phyloP scores from a whole-genome alignment of 768 basidiomycete species.

The Suillus alpinus region DNA sequence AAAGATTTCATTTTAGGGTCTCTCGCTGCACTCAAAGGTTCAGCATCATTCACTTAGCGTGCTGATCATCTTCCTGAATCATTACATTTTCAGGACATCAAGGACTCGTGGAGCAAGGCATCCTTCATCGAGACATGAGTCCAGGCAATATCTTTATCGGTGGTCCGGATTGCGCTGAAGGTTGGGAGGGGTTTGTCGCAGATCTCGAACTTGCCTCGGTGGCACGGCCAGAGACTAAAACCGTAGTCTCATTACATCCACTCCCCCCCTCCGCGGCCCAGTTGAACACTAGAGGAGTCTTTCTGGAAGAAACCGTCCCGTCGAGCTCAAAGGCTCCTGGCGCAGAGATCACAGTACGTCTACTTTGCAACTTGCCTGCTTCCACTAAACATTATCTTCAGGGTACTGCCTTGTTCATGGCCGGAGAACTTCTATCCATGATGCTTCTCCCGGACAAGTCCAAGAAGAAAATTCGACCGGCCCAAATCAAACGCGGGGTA shows the following conservation, averaged over 20 bases:
- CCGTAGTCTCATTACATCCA: not conserved
- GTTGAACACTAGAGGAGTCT: not conserved
- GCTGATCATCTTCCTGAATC: not conserved
- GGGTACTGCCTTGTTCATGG: no score
- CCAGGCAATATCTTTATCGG: slow-evolving; percentile 5
- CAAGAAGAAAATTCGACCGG: no score
- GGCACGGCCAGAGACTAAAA: no score
- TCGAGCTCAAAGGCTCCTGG: not conserved
- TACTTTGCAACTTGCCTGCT: not conserved
- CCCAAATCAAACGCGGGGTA: not conserved
- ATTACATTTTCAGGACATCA: not conserved
- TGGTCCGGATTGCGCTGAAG: not conserved
- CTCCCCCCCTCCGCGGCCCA: not conserved
- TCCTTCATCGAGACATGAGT: slow-evolving; percentile 7
- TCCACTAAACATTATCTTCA: not conserved
- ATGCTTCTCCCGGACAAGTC: not conserved
- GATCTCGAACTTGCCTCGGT: not conserved
- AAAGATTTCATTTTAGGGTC: not conserved
- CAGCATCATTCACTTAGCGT: not conserved
- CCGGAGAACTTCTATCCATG: not conserved
- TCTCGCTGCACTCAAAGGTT: not conserved
- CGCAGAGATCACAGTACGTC: not conserved
- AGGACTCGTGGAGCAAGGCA: not conserved
- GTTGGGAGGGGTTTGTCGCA: not conserved
- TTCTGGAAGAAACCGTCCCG: not conserved